phyloP scores from a whole-genome alignment of 1,284 basidiomycete genomes.

The Spongiforma sp. region DNA sequence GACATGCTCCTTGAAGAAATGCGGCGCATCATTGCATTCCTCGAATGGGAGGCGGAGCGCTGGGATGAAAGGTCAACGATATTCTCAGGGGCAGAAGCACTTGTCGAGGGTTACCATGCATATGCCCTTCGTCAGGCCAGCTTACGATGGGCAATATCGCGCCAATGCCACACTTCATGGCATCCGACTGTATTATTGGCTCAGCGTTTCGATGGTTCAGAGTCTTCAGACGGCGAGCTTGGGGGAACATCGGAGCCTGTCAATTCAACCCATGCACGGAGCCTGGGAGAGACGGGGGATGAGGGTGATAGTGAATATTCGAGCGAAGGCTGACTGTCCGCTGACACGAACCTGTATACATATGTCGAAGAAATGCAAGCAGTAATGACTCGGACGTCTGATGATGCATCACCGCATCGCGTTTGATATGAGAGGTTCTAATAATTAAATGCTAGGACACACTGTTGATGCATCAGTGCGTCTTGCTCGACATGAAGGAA shows the following conservation, averaged over 20 bases:
- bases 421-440: not conserved
- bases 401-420: not conserved
- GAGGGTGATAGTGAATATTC: not conserved
- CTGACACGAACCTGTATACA: not conserved
- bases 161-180: not conserved
- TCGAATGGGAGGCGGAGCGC: not conserved
- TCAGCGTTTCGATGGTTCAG: not conserved
- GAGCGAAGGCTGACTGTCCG: too few relatives aligned
- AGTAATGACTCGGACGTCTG: not conserved
- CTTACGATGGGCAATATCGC: not conserved
- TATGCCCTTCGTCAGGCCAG: slow-evolving; percentile 1
- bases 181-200: not conserved
- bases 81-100: not conserved
- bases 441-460: too few relatives aligned
- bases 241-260: not conserved
- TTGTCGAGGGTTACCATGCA: not conserved
- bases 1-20: not conserved
- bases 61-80: not conserved
- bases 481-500: not conserved
- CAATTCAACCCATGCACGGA: not conserved
- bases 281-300: not conserved
- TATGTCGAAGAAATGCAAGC: not conserved
- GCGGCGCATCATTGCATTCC: not conserved
- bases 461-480: not conserved
- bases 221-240: not conserved